Conservation (phyloP, 2,329 filamentous ascomycete genomes). For the Lomentospora prolificans region DNA sequence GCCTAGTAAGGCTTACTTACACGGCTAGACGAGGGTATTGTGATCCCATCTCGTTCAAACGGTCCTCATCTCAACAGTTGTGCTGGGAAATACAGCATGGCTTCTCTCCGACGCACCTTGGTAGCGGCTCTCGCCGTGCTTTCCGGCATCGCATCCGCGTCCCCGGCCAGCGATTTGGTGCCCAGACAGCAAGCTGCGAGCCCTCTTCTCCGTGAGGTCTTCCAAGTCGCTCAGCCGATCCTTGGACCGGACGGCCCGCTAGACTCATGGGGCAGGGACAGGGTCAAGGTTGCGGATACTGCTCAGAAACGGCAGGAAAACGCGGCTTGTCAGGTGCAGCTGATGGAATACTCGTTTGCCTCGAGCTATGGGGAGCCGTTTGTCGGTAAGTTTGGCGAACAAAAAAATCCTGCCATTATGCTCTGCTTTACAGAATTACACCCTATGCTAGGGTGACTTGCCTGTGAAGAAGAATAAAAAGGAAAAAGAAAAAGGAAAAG, state of each 20-base stretch:
- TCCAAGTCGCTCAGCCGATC: slow-evolving; percentile 61
- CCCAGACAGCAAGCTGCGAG: not conserved
- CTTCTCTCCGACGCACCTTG: not conserved
- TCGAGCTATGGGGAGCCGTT: slow-evolving; percentile 66
- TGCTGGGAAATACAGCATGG: not conserved
- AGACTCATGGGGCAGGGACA: slow-evolving; percentile 13
- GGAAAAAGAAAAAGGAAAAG: no score
- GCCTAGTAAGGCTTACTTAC: not conserved
- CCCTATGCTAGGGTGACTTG: no score
- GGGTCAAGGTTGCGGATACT: not conserved
- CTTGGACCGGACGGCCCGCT: slow-evolving; percentile 34
- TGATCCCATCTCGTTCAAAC: no score
- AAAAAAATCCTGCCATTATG: not conserved
- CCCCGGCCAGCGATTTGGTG: not conserved
- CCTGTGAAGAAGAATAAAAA: no score
- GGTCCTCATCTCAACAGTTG: no score
- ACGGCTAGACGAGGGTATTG: not conserved
- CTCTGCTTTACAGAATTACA: not conserved
- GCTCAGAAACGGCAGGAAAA: not conserved
- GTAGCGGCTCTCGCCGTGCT: not conserved
- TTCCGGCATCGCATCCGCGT: not conserved
- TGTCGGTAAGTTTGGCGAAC: slow-evolving; percentile 45
- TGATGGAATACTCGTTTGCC: slow-evolving; percentile 64
- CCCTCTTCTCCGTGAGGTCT: slow-evolving; percentile 39
- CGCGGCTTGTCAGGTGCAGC: slow-evolving; percentile 36